Evolutionary conservation across 495 filamentous ascomycete species (phyloP), one percentile per base, ranked within the genome.

Genomic region (Neurospora cerealis): DNA sequence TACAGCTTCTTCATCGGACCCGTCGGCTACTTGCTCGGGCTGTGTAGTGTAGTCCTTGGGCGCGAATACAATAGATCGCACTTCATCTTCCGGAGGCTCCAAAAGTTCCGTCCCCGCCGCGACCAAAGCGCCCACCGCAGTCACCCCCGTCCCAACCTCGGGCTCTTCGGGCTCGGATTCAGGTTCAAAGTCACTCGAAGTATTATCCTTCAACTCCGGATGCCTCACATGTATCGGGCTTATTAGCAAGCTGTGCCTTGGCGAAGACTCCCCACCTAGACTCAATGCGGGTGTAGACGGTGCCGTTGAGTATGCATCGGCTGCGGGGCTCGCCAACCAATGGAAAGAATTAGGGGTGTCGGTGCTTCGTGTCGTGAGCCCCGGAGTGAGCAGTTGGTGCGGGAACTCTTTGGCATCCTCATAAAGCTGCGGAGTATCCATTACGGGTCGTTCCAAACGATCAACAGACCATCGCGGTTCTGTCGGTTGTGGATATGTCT

Each of bases 261-360:
- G 81, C 38, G 83, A 85, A 4, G 82, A 80, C 11, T 77, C 79
- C 21, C 71, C 74, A 34, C 83, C 81, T 24, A 74, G 77, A 72
- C 79, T 80, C 13, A 85, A 54, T 8, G 75, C 83, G 24, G 83
- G 83, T 21, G 83, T 83, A 10, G 82, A 81, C 11, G 82, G 83
- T 46, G 81, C 77, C 34, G 79, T 81, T 36, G 81, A 81, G 73
- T 79, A 77, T 17, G 75, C 74, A 15, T 79, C 75, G 36, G 69
- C 72, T 32, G 70, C 71, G 41, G 77, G 77, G 54, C 44, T 76
- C 9, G 4, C 37, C 6, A 44, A 17, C 8, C 69, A 42, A 10
- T 42, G 32, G 71, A 76, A 39, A n/a, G 71, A 46, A 72, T 69
- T 72, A 38, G 69, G 71, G 21, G 46, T 70, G n/a, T 62, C 72